Base-by-base conservation (phyloP, 169 alveolate genomes). In the Cryptosporidium meleagridis region DNA sequence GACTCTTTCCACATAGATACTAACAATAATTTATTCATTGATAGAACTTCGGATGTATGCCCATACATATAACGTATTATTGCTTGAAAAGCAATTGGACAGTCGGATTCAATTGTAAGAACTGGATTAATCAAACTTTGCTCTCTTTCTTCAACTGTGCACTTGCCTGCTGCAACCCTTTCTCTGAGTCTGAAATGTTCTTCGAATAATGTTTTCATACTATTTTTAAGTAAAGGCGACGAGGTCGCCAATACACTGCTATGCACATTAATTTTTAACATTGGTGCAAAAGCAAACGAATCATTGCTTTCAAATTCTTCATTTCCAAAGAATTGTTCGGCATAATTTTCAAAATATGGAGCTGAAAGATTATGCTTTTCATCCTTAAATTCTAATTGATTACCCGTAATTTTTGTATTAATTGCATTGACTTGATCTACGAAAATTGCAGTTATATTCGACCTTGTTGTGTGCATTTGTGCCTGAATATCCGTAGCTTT, bases 1-100 rank as follows among this genome's bases (percentile, higher is more conserved):
- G 89, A 80, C 45, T 80, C 89, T 45, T 80, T 80, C 89, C 89
- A 80, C 68, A 80, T 62, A 14, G 89, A 80, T 41, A 80, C 75
- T 44, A 80, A 29, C 51, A 80, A 65, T 61, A 80, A 59, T 41
- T 65, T 80, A 31, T 65, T 80, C 75, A 80, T 59, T 21, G 89
- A 61, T 45, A 80, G 59, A 41, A 80, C 65, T 80, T 80, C 89
- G 21, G 89, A 62, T 1, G 73, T 80, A 21, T 80, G 75, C 37
- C 89, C 89, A 62, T 80, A 80, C 75, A 80, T 61, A 65, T 80
- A 80, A 23, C 89, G 73, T 44, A 80, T 67, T 18, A 65, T 65
- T 62, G 89, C 89, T 70, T 80, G 89, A 26, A 80, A 59, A 18
- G 89, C 89, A 61, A 65, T 65, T 12, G 89, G 89, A 31, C 69